Conservation (phyloP, 2,329 filamentous ascomycete genomes). For the Basipetospora chlamydospora region DNA sequence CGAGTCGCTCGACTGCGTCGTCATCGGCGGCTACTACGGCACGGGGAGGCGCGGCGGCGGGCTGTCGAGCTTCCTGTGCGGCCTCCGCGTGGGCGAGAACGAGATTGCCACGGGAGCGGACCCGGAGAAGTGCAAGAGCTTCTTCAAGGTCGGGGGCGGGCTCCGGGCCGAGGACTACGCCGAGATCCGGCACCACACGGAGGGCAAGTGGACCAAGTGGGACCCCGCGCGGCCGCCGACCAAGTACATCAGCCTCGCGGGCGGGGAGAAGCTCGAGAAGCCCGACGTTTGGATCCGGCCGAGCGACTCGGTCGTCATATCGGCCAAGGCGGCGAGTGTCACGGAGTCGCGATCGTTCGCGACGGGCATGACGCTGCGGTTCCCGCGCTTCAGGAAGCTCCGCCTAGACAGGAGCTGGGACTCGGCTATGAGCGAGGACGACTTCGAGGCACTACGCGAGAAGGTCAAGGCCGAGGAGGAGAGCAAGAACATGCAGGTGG, state of each 20-base stretch:
- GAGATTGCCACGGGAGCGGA: slow-evolving; percentile 44
- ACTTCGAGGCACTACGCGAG: slow-evolving; percentile 58
- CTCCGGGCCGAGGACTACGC: slow-evolving; percentile 77
- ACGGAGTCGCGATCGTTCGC: slow-evolving; percentile 65
- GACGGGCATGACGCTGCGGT: slow-evolving; percentile 64
- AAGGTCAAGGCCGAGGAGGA: slow-evolving; percentile 56
- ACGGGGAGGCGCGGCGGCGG: slow-evolving; percentile 70
- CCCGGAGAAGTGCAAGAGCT: slow-evolving; percentile 73
- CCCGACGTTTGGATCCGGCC: slow-evolving; percentile 93
- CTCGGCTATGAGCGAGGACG: slow-evolving; percentile 59
- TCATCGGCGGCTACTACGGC: slow-evolving; percentile 88
- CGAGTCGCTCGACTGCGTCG: slow-evolving; percentile 76
- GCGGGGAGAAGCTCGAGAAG: slow-evolving; percentile 58
- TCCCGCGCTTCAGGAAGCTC: slow-evolving; percentile 75
- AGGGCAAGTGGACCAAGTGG: slow-evolving; percentile 87
- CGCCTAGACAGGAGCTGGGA: slow-evolving; percentile 77
- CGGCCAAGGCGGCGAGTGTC: slow-evolving; percentile 76
- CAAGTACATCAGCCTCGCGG: slow-evolving; percentile 67
- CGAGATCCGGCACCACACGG: slow-evolving; percentile 66
- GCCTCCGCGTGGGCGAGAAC: slow-evolving; percentile 59
- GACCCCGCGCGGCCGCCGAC: slow-evolving; percentile 61
- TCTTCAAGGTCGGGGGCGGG: slow-evolving; percentile 95
- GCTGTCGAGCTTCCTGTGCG: slow-evolving; percentile 81
- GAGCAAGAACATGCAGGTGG: slow-evolving; percentile 59
- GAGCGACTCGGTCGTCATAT: slow-evolving; percentile 71